Base-by-base conservation (phyloP, 495 filamentous ascomycete genomes). In the Xylaria grammica region DNA sequence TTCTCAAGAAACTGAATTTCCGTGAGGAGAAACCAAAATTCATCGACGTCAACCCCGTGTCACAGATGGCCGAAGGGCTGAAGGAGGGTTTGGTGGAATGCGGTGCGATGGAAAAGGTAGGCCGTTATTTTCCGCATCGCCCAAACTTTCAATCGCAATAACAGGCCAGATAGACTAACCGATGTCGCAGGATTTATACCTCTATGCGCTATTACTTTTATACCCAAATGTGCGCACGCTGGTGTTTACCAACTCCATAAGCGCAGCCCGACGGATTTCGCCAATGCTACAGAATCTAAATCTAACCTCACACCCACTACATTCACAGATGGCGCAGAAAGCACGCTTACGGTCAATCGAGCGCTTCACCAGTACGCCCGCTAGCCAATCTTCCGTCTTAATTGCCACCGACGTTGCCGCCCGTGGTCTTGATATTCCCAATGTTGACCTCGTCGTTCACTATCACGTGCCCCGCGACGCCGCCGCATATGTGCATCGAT, bases 381-480 rank as follows among this genome's bases (percentile, higher is more conserved):
- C 65, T 51, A 65, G 70, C 11, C 64, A 74, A 58, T 80, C 85
- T 56, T 87, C 90, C 3, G 91, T 97, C 56, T 86, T 99, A 2
- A 84, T 99, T 11, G 94, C 96, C 1, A 98, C 95, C 2, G 95
- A 99, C 72, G 94, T 98, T 46, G 96, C 95, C 1, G 94, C 96
- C n/a, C 88, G 95, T 64, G 95, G 95, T 71, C 87, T 99, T 54
- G 95, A 99, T 78, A 97, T 99, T 73, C 89, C 90, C 51, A 86
- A 85, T 30, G 91, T 98, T 46, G 87, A 97, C 56, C 82, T 94
- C 26, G 87, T 99, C 29, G 75, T 99, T 24, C 95, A 99, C 74
- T 99, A 99, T 78, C 96, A 98, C 77, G 88, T 97, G 10, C 95
- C 95, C 7, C 90, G 93, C 55, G 80, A 92, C 15, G 95, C 95